Evolutionary conservation across 192 early-diverging fungal species (phyloP).

Genomic region (Coemansia sp.): DNA sequence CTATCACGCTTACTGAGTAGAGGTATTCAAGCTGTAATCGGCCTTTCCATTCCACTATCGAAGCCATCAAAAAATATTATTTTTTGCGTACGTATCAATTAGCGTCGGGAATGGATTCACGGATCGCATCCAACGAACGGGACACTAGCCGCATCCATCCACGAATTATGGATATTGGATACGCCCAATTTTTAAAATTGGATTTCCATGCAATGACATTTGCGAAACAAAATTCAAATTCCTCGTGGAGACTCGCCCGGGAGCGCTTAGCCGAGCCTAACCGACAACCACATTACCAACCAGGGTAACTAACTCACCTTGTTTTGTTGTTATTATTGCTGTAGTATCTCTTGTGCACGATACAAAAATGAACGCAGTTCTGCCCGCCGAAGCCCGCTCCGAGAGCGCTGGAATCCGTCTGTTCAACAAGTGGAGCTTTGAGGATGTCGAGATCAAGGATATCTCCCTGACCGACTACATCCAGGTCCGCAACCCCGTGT

Average conservation of each 20-base stretch:
- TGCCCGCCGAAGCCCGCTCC: conserved; percentile 55
- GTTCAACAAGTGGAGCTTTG: conserved; percentile 90
- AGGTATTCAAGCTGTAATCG: conserved; percentile 4
- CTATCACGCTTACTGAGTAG: not conserved
- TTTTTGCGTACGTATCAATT: conserved; percentile 39
- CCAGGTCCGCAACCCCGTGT: conserved; percentile 86
- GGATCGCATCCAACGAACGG: conserved; percentile 7
- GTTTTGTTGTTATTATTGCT: not conserved
- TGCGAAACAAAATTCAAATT: not conserved
- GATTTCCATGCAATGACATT: not conserved
- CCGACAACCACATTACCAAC: not conserved
- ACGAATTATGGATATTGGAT: not conserved
- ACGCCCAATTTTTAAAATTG: not conserved
- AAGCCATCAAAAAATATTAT: conserved; percentile 32
- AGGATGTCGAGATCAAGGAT: conserved; percentile 88
- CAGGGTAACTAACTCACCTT: not conserved
- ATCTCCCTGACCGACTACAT: conserved; percentile 89
- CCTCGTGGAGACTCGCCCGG: not conserved
- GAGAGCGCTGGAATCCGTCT: conserved; percentile 55
- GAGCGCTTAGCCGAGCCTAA: not conserved
- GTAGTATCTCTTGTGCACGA: conserved; percentile 33
- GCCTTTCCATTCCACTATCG: conserved; percentile 37
- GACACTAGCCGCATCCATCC: conserved; percentile 1
- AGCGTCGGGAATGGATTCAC: conserved; percentile 16
- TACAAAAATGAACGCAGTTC: conserved; percentile 52